These are phyloP conservation scores for Sonneratia alba DNA, from an alignment of 345 rosid species.

Conservation along the genomic window DNA sequence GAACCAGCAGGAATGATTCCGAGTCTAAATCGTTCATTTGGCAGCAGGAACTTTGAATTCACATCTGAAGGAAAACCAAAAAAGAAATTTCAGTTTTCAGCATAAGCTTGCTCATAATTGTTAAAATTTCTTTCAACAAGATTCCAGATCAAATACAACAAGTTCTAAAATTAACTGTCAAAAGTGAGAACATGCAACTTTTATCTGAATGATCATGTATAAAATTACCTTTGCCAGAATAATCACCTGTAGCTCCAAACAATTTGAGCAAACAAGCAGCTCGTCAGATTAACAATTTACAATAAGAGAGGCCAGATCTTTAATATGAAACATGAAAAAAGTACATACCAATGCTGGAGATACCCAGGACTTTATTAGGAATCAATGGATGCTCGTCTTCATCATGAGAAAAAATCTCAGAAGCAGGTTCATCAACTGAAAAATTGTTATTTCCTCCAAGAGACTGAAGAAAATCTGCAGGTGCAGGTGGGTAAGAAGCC, in stretches of 20 bases:
- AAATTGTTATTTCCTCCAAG: conserved; percentile 26
- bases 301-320: background rate
- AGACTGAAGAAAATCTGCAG: conserved; percentile 39
- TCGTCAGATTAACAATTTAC: background rate
- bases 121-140: background rate
- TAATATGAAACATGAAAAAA: background rate
- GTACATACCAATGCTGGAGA: conserved; percentile 23
- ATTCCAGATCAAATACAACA: background rate
- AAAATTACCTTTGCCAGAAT: background rate
- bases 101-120: background rate
- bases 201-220: background rate
- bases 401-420: conserved; percentile 25
- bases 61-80: conserved; percentile 23
- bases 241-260: background rate
- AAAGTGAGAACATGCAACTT: background rate
- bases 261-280: background rate
- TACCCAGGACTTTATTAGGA: conserved; percentile 20
- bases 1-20: conserved; percentile 94
- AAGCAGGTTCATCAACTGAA: conserved; percentile 22
- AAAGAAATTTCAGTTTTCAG: background rate
- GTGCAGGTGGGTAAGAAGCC: conserved; percentile 75
- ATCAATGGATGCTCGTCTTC: conserved; percentile 49
- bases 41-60: conserved; percentile 32
- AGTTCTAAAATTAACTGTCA: background rate
- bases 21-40: conserved; percentile 44